Evolutionary conservation across 345 rosid genomes (phyloP).

Genomic region (Hirschfeldia incana): DNA sequence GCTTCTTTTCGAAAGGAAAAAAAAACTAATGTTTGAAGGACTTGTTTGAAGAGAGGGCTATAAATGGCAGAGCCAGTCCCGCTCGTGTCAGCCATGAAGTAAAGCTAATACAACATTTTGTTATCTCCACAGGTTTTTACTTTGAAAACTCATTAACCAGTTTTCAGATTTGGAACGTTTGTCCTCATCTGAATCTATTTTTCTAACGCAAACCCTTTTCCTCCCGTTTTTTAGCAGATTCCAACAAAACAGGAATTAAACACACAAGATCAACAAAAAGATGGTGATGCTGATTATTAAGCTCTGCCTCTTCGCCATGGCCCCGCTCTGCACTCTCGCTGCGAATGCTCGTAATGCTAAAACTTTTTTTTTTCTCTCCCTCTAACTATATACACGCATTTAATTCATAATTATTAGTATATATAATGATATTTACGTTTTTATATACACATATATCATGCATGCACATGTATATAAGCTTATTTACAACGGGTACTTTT

Average conservation of each 20-base stretch:
- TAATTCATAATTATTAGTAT: not conserved
- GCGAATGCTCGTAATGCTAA: slow-evolving; percentile 34
- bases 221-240: slow-evolving; percentile 4
- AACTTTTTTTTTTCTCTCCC: not conserved
- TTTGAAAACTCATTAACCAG: slow-evolving; percentile 1
- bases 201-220: not conserved
- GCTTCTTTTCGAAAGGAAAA: not conserved
- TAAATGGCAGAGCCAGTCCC: slow-evolving; percentile 28
- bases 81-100: slow-evolving; percentile 22
- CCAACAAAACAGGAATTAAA: slow-evolving; percentile 18
- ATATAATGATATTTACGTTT: not conserved
- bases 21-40: not conserved
- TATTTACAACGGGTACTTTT: not conserved
- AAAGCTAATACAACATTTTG: slow-evolving; percentile 10
- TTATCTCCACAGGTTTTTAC: slow-evolving; percentile 16
- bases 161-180: not conserved
- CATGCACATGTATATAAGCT: not conserved
- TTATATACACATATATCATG: not conserved
- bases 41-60: slow-evolving; percentile 7
- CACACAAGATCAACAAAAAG: slow-evolving; percentile 5
- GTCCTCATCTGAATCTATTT: not conserved
- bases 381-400: not conserved
- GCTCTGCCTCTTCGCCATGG: slow-evolving; percentile 25
- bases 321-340: slow-evolving; percentile 28
- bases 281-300: not conserved